Base-by-base conservation (phyloP, 257 asterid species). In the Jacaranda mimosifolia region DNA sequence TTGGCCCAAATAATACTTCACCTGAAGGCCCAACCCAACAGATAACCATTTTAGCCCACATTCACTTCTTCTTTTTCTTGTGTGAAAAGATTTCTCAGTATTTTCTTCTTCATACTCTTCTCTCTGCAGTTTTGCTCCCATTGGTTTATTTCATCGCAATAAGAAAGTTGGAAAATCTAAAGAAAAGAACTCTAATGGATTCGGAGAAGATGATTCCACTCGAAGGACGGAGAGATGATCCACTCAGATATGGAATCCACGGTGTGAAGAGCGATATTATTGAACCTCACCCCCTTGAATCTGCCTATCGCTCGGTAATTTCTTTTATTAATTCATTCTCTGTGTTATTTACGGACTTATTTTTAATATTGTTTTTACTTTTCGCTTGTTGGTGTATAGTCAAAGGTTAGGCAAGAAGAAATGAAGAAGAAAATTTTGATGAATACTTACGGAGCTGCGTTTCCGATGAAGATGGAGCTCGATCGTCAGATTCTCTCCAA, bases 241-340 rank as follows among this genome's bases (percentile, higher is more conserved):
- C 85, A 11, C 82, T 82, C 11, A 80, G 89, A 6, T 76, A 79
- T 26, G 96, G 96, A 32, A 86, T 90, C 32, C 92, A 90, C 18
- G 91, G 94, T 39, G 96, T 87, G 60, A 87, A 87, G 80, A 86
- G 91, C 72, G 93, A 85, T 63, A 88, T 90, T 32, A 71, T 88
- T 52, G 90, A 85, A 77, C 78, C 87, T 81, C 93, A 90, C 64
- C 93, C 91, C 8, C 89, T 90, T 36, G 87, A 86, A 80, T 79
- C 89, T 72, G 43, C 91, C 21, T 83, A 63, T 66, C 83, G 82
- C 53, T 53, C 80, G 43, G 94, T 89, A 89, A 52, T 8, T 64
- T 68, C 52, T 45, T 39, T 2, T 57, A 46, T 12, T 11, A 2
- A 17, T 57, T 42, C 72, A 4, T 3, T 12, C 19, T 32, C 6